Base-by-base conservation (phyloP, 352 stramenopile genomes). In the Phytophthora pluvialis region DNA sequence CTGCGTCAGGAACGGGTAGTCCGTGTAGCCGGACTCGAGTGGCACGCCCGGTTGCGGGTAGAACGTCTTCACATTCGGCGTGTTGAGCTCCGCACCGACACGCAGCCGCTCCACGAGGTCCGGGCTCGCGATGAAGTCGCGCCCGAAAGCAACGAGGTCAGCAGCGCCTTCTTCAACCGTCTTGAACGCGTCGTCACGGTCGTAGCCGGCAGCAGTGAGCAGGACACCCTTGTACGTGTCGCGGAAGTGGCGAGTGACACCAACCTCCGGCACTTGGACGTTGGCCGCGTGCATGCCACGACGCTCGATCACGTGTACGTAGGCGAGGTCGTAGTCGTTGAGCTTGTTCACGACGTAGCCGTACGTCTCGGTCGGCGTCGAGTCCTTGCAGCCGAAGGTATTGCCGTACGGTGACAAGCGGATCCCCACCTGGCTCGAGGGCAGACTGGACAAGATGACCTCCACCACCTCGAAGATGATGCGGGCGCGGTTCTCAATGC, bases 401-500 rank as follows among this genome's bases (percentile, higher is more conserved):
- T 88, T 38, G 2, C 67, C 60, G 36, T 60, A 73, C 16, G 65
- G 65, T 43, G 65, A 73, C 32, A 73, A n/a, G 0, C 65, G 65
- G 12, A 73, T 70, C 0, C 11, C 60, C 12, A 68, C 59, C 15
- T 66, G 52, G 29, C 67, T 70, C 18, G 68, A 76, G 16, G 61
- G 56, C 1, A 76, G 31, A 13, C 28, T 59, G 8, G 73, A 62
- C 21, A 67, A 25, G 5, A 73, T 49, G 13, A 21, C 70, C 53
- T 91, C 70, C 68, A 96, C 12, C 48, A 86, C 72, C 54, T 95
- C 80, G 9, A 78, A 68, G 38, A 94, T 67, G 32, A 97, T 75
- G 6, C 80, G 70, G 16, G 73, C 67, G 12, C 90, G 83, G 68
- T 96, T 96, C 44, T 93, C 83, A 10, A 90, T 68, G 35, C 56